Conservation (phyloP, 306 rosid species). For the Gillenia trifoliata region DNA sequence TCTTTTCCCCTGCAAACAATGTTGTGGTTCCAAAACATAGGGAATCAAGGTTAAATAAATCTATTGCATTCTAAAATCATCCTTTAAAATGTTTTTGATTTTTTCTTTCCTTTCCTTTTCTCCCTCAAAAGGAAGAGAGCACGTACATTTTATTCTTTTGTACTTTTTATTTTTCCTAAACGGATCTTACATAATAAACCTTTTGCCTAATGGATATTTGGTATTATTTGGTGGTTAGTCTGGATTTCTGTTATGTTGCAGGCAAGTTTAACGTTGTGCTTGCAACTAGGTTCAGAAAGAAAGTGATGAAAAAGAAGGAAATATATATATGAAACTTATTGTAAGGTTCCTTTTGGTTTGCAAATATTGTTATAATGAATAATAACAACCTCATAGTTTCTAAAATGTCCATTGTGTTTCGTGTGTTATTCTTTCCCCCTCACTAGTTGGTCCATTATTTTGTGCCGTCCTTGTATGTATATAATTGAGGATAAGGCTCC, state of each 20-base stretch:
- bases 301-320: background rate
- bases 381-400: background rate
- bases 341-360: background rate
- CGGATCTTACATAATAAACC: background rate
- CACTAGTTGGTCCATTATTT: background rate
- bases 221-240: background rate
- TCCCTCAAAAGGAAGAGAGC: background rate
- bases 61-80: background rate
- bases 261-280: background rate
- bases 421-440: background rate
- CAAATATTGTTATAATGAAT: background rate
- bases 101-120: background rate
- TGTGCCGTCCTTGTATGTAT: background rate
- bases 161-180: background rate
- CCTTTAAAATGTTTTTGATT: background rate
- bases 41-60: background rate
- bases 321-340: background rate
- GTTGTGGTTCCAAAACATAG: background rate
- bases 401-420: background rate
- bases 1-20: background rate
- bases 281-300: background rate
- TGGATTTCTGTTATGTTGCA: background rate
- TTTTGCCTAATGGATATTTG: background rate
- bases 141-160: background rate
- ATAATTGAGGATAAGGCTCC: background rate